Percentiles rank a stretch among this genome's conserved stretches.
Evolutionary conservation across 2,329 filamentous ascomycete genomes (phyloP).

Genomic region (Phaeosphaeriaceae sp.): DNA sequence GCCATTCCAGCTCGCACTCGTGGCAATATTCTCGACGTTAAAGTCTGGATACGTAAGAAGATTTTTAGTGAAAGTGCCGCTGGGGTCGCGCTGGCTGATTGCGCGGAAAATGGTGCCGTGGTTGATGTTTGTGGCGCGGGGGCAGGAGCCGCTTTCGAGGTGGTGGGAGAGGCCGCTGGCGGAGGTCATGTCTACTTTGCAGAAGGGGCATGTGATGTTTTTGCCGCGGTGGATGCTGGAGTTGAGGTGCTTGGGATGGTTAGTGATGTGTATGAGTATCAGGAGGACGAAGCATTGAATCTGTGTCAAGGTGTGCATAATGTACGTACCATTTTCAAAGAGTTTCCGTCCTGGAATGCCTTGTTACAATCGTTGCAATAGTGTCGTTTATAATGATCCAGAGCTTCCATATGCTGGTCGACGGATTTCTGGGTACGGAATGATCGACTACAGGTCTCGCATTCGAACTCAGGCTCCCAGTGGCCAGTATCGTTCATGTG

Average conservation of each 20-base stretch:
- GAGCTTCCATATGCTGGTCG: too few relatives aligned
- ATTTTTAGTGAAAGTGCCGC: conserved; percentile 58
- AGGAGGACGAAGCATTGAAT: too few relatives aligned
- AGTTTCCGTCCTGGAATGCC: too few relatives aligned
- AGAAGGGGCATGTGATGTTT: conserved; percentile 62
- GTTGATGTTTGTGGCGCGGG: conserved; percentile 50
- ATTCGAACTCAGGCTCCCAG: neutral
- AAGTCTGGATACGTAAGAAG: conserved; percentile 46
- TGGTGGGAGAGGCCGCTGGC: conserved; percentile 64
- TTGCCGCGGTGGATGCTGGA: conserved; percentile 58
- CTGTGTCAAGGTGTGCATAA: too few relatives aligned
- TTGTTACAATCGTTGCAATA: too few relatives aligned
- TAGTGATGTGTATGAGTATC: neutral
- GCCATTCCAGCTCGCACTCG: too few relatives aligned
- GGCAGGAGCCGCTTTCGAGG: conserved; percentile 63
- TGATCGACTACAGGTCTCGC: neutral
- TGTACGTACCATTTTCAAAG: too few relatives aligned
- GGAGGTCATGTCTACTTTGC: conserved; percentile 53
- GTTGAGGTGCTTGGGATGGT: conserved; percentile 56
- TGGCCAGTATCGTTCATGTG: conserved; percentile 9
- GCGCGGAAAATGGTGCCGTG: conserved; percentile 19
- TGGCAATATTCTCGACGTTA: conserved; percentile 38
- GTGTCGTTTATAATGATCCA: too few relatives aligned
- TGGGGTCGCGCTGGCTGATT: conserved; percentile 56
- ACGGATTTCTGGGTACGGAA: too few relatives aligned